Evolutionary conservation across 2,329 filamentous ascomycete genomes (phyloP), one percentile per base, ranked within the genome.

Genomic region (Metarhizium robertsii): DNA sequence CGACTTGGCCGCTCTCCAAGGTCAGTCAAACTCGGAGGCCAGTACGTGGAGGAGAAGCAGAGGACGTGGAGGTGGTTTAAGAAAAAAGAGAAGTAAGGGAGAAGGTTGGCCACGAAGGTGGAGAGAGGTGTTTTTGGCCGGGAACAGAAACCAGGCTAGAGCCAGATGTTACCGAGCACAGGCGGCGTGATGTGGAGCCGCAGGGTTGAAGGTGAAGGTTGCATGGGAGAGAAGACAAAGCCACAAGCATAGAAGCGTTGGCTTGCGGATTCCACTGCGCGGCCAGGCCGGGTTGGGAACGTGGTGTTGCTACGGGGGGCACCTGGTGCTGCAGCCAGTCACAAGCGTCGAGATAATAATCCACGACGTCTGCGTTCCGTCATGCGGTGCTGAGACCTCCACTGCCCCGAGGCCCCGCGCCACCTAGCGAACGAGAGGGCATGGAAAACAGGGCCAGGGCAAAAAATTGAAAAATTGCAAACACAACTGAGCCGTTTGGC

Each of bases 121-220:
- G 62, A 61, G 65, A 63, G 65, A 63, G 65, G 60, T 64, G 60
- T 65, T 65, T 66, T 61, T 57, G 56, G 55, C 55, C 53, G 56
- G 53, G 48, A 58, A 53, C 55, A 54, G 34, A 42, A 46, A 32
- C 46, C 52, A 56, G 56, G 40, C 20, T 54, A 53, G 49, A 56
- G 38, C 59, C 59, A 60, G 58, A 58, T 56, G 60, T 57, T 59
- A 43, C 55, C 57, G 57, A 58, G 59, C 55, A 58, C 43, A 52
- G 25, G 25, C 32, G 53, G 58, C 47, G 50, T 54, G 51, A 32
- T 52, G 55, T 57, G 55, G 56, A 54, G 49, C 53, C 34, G 34
- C 48, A n/a, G 46, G 49, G 45, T 13, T 46, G 53, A 50, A 46
- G 38, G 36, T 46, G 49, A 40, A 46, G 36, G 50, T 42, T 53